Evolutionary conservation across 257 asterid species (phyloP).

Genomic region (Ilex asprella): DNA sequence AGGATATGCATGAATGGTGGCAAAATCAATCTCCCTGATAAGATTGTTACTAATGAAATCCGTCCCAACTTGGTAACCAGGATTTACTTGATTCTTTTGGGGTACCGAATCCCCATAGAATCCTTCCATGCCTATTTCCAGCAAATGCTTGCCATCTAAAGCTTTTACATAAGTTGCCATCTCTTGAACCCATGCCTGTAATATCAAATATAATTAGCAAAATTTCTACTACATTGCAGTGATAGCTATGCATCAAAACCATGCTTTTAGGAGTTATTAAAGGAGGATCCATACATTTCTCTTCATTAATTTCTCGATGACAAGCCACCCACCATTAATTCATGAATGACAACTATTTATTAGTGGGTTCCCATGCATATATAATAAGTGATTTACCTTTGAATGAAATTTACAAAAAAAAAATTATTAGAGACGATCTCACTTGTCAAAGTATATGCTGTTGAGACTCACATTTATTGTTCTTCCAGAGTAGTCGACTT

Average conservation of each 20-base stretch:
- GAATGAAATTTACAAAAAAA: no score
- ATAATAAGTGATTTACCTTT: no score
- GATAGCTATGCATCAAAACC: no score
- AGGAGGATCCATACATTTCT: no score
- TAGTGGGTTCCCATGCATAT: no score
- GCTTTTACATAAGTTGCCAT: constrained; percentile 50
- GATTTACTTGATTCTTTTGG: constrained; percentile 35
- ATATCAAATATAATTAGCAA: constrained; percentile 22
- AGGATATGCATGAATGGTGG: constrained; percentile 50
- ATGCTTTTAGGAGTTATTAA: no score
- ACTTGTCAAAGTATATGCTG: no score
- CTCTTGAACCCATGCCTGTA: constrained; percentile 41
- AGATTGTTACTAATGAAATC: constrained; percentile 42
- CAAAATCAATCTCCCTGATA: constrained; percentile 42
- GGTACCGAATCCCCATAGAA: constrained; percentile 45
- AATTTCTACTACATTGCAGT: no score
- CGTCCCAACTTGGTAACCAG: constrained; percentile 50
- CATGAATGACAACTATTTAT: no score
- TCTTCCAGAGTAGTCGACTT: constrained; percentile 59
- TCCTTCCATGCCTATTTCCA: constrained; percentile 53
- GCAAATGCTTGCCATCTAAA: constrained; percentile 31
- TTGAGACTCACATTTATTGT: constrained; percentile 38
- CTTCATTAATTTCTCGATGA: no score
- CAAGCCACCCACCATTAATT: no score
- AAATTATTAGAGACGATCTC: no score